Percentiles rank a stretch among this genome's conserved stretches.
These are phyloP conservation scores for Aspergillus felis DNA, from an alignment of 2,329 filamentous ascomycete species.

Conservation along the genomic window DNA sequence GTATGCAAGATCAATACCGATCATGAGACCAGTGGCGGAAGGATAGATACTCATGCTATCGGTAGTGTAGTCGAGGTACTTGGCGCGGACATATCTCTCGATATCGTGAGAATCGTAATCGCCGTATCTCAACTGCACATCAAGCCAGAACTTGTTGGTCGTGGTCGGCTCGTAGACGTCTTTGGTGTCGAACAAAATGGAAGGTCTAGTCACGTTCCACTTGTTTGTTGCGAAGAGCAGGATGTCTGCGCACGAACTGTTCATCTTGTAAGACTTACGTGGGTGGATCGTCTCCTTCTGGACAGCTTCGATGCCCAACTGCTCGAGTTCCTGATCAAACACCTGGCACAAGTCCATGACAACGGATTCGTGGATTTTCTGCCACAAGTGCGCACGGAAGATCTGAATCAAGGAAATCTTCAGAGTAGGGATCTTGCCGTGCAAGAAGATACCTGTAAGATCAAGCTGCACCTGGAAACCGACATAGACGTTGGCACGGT, in stretches of 20 bases:
- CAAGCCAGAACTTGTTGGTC: conserved; percentile 99
- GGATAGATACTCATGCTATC: conserved; percentile 99
- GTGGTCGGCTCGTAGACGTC: conserved; percentile 90
- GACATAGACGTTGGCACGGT: conserved; percentile 94
- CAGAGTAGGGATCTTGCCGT: conserved; percentile 95
- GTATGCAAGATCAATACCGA: conserved; percentile 95
- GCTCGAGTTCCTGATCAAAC: conserved; percentile 94
- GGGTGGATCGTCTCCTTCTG: conserved; percentile 99
- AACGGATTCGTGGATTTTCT: conserved; percentile 98
- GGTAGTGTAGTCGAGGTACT: conserved; percentile 97
- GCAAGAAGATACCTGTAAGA: conserved; percentile 96
- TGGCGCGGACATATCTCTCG: conserved; percentile 93
- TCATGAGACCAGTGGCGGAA: conserved; percentile 93
- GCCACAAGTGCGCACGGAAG: conserved; percentile 99
- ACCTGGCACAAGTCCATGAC: conserved; percentile 99
- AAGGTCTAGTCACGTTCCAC: conserved; percentile 95
- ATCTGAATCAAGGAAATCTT: conserved; percentile 99
- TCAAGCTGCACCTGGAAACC: conserved; percentile 99
- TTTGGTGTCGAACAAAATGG: conserved; percentile 91
- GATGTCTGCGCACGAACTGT: conserved; percentile 97
- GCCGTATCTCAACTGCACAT: conserved; percentile 92
- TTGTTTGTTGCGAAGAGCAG: conserved; percentile 96
- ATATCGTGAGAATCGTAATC: conserved; percentile 99
- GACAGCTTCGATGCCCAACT: conserved; percentile 91
- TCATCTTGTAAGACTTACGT: conserved; percentile 99